Conservation (phyloP, 2,329 filamentous ascomycete species). For the Xylariaceae sp. region DNA sequence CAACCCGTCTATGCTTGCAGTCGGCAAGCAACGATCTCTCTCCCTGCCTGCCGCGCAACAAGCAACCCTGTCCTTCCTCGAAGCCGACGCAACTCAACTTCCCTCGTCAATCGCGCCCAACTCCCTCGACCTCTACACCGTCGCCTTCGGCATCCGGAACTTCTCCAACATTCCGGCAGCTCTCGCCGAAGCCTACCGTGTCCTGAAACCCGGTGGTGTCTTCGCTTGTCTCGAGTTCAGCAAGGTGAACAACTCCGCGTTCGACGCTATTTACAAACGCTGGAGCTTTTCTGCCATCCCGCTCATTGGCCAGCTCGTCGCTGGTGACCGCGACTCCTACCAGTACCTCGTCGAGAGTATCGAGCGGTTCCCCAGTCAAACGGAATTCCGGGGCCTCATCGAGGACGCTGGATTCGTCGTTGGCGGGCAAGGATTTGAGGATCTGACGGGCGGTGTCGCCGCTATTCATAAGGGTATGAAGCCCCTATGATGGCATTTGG, state of each 20-base stretch:
- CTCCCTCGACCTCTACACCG: conserved; percentile 86
- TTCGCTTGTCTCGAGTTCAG: conserved; percentile 97
- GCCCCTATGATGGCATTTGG: conserved; percentile 40
- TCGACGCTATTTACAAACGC: conserved; percentile 84
- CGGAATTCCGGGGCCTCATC: conserved; percentile 80
- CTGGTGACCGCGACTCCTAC: conserved; percentile 90
- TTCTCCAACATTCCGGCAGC: conserved; percentile 89
- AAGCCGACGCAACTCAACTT: conserved; percentile 84
- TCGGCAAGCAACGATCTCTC: conserved; percentile 74
- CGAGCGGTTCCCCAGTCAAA: conserved; percentile 82
- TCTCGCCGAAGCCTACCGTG: conserved; percentile 74
- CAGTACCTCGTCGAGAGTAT: conserved; percentile 99
- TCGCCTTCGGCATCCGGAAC: conserved; percentile 95
- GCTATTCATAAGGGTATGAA: conserved; percentile 97
- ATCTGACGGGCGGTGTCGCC: conserved; percentile 86
- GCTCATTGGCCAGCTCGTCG: conserved; percentile 89
- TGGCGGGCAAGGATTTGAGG: conserved; percentile 77
- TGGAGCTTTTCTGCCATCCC: conserved; percentile 97
- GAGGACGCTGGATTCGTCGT: conserved; percentile 77
- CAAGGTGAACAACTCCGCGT: conserved; percentile 61
- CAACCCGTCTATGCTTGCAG: conserved; percentile 88
- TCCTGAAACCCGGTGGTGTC: conserved; percentile 88
- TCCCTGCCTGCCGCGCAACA: conserved; percentile 51
- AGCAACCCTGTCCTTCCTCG: conserved; percentile 65
- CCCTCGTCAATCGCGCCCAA: conserved; percentile 52